Conservation (phyloP, 208 protist genomes). For the Leishmania braziliensis region DNA sequence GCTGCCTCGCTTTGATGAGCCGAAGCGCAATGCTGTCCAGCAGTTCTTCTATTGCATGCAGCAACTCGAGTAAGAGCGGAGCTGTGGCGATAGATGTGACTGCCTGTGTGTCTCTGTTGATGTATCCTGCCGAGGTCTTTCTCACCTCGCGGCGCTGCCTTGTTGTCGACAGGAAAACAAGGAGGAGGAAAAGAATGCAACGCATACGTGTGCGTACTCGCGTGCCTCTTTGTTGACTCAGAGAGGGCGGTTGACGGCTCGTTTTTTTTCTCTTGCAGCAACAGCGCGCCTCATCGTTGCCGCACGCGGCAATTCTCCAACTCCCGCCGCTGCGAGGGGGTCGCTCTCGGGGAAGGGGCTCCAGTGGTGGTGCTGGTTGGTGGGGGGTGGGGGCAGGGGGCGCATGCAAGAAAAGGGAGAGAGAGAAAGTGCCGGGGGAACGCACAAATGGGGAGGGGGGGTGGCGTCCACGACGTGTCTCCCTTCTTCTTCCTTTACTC, state of each 20-base stretch:
- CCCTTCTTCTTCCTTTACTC: neutral
- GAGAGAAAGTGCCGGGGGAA: neutral
- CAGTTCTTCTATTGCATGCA: conserved; percentile 82
- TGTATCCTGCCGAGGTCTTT: neutral
- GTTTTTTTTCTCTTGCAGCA: neutral
- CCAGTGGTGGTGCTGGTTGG: neutral
- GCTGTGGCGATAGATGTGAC: neutral
- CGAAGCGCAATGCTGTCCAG: conserved; percentile 57
- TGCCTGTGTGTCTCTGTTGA: neutral
- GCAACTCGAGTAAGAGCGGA: conserved; percentile 46
- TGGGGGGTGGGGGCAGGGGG: neutral
- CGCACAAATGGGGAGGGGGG: neutral
- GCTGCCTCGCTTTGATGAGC: conserved; percentile 55
- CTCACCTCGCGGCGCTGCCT: too few relatives aligned
- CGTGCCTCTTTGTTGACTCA: neutral
- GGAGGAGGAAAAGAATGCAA: too few relatives aligned
- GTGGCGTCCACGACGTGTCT: neutral
- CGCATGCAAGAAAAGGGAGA: neutral
- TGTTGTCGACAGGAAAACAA: too few relatives aligned
- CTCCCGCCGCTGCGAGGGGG: neutral
- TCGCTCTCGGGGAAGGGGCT: too few relatives aligned
- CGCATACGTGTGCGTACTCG: too few relatives aligned
- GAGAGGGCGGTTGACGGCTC: too few relatives aligned
- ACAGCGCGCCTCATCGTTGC: neutral
- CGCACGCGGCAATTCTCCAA: neutral